These are phyloP conservation scores for Cyclostephanos tholiformis DNA, from an alignment of 108 stramenopile species.

Conservation along the genomic window DNA sequence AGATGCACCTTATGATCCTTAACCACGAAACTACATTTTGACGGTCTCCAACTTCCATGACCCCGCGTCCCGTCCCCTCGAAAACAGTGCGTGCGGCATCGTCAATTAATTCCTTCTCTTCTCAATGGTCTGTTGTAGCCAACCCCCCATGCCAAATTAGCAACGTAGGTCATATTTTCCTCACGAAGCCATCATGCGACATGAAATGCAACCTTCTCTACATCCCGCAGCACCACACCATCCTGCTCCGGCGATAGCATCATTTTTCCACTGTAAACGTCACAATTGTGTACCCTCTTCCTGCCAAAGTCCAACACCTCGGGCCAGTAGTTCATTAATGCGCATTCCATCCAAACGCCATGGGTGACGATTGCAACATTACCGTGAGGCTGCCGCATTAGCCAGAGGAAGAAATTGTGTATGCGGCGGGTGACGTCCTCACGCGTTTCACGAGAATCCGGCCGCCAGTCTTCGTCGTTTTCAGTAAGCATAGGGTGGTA, in stretches of 20 bases:
- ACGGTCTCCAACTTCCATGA: no score
- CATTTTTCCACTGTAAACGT: slow-evolving; percentile 56
- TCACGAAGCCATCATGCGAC: not conserved
- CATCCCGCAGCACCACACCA: slow-evolving; percentile 11
- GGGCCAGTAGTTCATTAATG: slow-evolving; percentile 53
- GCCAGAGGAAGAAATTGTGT: slow-evolving; percentile 49
- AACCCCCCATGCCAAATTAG: no score
- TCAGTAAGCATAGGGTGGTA: slow-evolving; percentile 64
- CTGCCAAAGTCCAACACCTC: slow-evolving; percentile 52
- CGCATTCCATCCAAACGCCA: slow-evolving; percentile 83
- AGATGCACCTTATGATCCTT: no score
- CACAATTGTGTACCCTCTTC: slow-evolving; percentile 75
- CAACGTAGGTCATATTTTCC: no score
- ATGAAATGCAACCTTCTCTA: slow-evolving; percentile 16
- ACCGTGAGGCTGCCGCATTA: slow-evolving; percentile 52
- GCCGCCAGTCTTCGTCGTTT: slow-evolving; percentile 63
- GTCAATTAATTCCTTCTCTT: no score
- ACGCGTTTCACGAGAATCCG: slow-evolving; percentile 58
- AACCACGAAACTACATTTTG: no score
- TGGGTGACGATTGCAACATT: slow-evolving; percentile 74
- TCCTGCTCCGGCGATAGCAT: not conserved
- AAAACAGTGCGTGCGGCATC: no score
- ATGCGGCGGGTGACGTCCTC: slow-evolving; percentile 52
- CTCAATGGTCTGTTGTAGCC: no score
- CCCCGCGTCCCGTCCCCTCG: no score